Conservation (phyloP, 441 rosid species). For the Lepidium campestre region DNA sequence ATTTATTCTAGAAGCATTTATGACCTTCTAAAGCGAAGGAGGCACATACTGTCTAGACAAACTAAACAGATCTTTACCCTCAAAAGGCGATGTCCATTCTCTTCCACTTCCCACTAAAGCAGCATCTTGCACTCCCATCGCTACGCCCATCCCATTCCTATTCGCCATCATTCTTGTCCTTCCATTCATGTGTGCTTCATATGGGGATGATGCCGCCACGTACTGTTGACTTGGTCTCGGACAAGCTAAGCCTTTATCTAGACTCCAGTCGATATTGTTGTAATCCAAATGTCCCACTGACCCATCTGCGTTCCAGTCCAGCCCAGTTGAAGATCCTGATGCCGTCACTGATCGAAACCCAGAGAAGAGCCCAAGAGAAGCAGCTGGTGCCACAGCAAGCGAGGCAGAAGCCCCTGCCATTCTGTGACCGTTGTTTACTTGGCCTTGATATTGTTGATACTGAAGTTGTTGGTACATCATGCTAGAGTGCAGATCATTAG, state of each 20-base stretch:
- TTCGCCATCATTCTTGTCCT: slow-evolving; percentile 40
- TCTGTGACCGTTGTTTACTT: slow-evolving; percentile 46
- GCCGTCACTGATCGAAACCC: slow-evolving; percentile 49
- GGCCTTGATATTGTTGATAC: slow-evolving; percentile 41
- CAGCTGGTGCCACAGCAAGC: slow-evolving; percentile 67
- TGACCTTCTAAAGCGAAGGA: slow-evolving; percentile 22
- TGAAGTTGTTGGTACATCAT: slow-evolving; percentile 55
- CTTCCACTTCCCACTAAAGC: slow-evolving; percentile 40
- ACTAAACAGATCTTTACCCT: slow-evolving; percentile 83
- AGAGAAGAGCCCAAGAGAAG: slow-evolving; percentile 87
- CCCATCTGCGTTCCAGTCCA: slow-evolving; percentile 77
- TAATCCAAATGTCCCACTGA: slow-evolving; percentile 60
- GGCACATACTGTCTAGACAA: slow-evolving; percentile 76
- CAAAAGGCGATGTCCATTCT: slow-evolving; percentile 92
- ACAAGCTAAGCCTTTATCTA: slow-evolving; percentile 48
- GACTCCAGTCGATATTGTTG: slow-evolving; percentile 80
- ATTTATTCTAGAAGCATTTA: slow-evolving; percentile 21
- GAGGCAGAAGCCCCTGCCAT: slow-evolving; percentile 25
- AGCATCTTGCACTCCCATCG: slow-evolving; percentile 38
- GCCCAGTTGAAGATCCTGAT: slow-evolving; percentile 59
- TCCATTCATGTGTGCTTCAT: slow-evolving; percentile 36
- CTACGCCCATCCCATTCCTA: slow-evolving; percentile 27
- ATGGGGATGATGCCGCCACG: slow-evolving; percentile 32
- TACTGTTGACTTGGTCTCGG: slow-evolving; percentile 46
- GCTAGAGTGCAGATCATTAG: slow-evolving; percentile 40